Base-by-base conservation (phyloP, 140 eudicot genomes). In the Ambrosia hybrid region DNA sequence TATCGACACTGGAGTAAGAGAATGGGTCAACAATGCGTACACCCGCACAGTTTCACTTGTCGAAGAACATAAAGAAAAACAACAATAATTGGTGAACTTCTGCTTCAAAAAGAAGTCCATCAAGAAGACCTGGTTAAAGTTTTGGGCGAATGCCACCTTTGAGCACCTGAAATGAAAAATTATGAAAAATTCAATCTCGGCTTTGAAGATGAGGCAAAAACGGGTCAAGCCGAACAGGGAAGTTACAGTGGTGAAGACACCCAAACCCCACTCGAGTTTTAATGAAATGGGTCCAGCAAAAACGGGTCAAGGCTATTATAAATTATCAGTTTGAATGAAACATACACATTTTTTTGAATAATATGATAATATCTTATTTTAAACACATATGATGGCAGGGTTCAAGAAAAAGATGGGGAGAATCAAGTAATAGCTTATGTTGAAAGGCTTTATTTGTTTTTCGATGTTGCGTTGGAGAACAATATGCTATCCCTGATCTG, bases 381-480 rank as follows among this genome's bases (percentile, higher is more conserved):
- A 58, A 90, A 87, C 78, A 84, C 81, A 73, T 83, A 80, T 57
- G 96, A 90, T 78, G 99, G 85, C 53, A 82, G 90, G 65, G 81
- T 84, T 73, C 92, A 84, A 78, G 96, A 85, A 67, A 84, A 81
- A 78, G 95, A 85, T 52, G 78, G 85, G 39, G 95, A 83, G 34
- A 73, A 83, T 14, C 85, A 82, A 67, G 65, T 78, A n/a, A 59
- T 81, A 21, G 93, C 89, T 55, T 96, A 93, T 73, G 88, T 93
- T 39, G 86, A 80, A 55, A 82, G 99, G 16, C 93, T 93, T 37
- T 84, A 88, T 79, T 77, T 88, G 39, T 78, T 93, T 36, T 90
- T 90, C 68, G 99, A 93, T 77, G 96, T 90, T 76, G 89, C 99
- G 34, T 37, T 90, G 80, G 97, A 90, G 85, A 90, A 90, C 83